Percentiles rank a stretch among this genome's conserved stretches.
Evolutionary conservation across 192 early-diverging fungal genomes (phyloP).

Genomic region (Coemansia sp.): DNA sequence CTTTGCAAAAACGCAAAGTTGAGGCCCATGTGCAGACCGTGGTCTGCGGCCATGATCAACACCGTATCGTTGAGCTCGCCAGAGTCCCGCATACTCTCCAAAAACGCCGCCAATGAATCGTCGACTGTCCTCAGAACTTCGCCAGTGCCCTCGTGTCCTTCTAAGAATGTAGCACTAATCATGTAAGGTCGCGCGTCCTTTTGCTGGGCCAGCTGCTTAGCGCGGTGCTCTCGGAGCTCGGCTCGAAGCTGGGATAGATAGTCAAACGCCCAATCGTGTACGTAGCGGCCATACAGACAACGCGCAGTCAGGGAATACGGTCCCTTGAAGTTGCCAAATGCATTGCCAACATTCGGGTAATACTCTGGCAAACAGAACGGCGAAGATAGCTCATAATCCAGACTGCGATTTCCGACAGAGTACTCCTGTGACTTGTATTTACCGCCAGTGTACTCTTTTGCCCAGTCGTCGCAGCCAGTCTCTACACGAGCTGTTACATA

Average conservation of each 20-base stretch:
- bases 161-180: constrained; percentile 32
- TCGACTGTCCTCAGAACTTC: constrained; percentile 44
- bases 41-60: constrained; percentile 36
- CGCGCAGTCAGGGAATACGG: constrained; percentile 40
- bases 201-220: background rate
- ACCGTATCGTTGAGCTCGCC: constrained; percentile 49
- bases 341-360: constrained; percentile 48
- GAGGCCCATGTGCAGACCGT: constrained; percentile 51
- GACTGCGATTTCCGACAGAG: constrained; percentile 33
- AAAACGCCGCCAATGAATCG: constrained; percentile 25
- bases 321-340: constrained; percentile 60
- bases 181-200: constrained; percentile 33
- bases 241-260: constrained; percentile 37
- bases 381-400: constrained; percentile 59
- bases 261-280: constrained; percentile 51
- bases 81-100: constrained; percentile 26
- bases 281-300: constrained; percentile 44
- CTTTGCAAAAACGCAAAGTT: constrained; percentile 49
- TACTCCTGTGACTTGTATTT: constrained; percentile 31
- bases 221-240: constrained; percentile 14
- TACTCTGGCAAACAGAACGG: constrained; percentile 62
- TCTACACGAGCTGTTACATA: constrained; percentile 59
- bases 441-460: constrained; percentile 43
- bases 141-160: constrained; percentile 53
- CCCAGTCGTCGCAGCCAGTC: constrained; percentile 60